Base-by-base conservation (phyloP, 148 eudicot species). In the Heliosperma pusillum region DNA sequence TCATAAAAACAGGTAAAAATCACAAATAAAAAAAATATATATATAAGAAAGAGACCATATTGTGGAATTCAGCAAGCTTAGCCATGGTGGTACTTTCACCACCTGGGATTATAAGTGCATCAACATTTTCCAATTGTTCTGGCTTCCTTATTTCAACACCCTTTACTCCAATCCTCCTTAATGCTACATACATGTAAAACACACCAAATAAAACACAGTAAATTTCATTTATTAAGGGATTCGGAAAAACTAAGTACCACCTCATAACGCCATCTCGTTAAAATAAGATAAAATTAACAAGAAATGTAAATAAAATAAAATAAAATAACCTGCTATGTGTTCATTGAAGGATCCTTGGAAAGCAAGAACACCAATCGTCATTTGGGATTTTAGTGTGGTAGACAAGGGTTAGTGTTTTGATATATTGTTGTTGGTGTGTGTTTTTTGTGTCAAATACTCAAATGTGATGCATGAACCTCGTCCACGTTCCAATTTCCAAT, bases 11-110 rank as follows among this genome's bases (percentile, higher is more conserved):
- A 69, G 4, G 26, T 5, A 67, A 65, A 29, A 29, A 62, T 57
- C 25, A 21, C 10, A 20, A 12, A 20, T 70, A 10, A 67, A 20
- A 12, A 20, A 73, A 10, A 67, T 36, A 36, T 36, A 36, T n/a
- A 42, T 47, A 68, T 60, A 58, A 42, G 29, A 47, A 7, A 61
- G 19, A 4, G n/a, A 94, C 98, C 81, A 94, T 82, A 78, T 92
- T 92, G 69, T 94, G 89, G 20, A 57, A 89, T 50, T 92, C 90
- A 10, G 98, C 98, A 36, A 94, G 93, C 82, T 92, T 94, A 61
- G 97, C 97, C 98, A 94, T 94, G 85, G 98, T 92, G 77, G 98
- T 94, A 78, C 98, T 94, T 75, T 94, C 98, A 0, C 98, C 98
- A 56, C 98, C 98, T 33, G 98, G 98, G 52, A 94, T 94, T 66